These are phyloP conservation scores for Adansonia digitata DNA, from an alignment of 345 rosid species.

Conservation along the genomic window DNA sequence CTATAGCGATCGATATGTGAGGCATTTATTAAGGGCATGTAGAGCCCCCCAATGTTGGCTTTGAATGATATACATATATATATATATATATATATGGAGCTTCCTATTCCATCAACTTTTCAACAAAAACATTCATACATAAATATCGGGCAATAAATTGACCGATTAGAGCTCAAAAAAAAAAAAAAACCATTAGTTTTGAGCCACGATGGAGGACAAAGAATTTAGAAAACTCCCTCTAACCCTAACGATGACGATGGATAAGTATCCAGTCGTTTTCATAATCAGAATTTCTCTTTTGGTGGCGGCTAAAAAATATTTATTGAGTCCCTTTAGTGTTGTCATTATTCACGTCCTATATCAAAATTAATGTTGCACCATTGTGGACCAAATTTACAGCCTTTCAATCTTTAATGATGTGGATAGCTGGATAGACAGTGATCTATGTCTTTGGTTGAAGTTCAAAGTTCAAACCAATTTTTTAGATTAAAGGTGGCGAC, in stretches of 20 bases:
- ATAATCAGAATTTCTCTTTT: constrained; percentile 19
- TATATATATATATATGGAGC: not conserved
- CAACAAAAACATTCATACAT: constrained; percentile 4
- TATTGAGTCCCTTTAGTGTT: not conserved
- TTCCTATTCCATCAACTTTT: not conserved
- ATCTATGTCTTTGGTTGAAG: constrained; percentile 9
- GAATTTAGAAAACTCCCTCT: not conserved
- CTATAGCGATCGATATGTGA: no score
- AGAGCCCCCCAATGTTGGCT: not conserved
- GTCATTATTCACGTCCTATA: constrained; percentile 19
- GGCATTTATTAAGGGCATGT: no score
- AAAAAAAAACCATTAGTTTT: not conserved
- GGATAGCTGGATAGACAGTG: not conserved
- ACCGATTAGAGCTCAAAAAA: no score
- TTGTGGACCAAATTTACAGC: constrained; percentile 12
- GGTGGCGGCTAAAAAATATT: constrained; percentile 15
- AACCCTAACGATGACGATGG: not conserved
- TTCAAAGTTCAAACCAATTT: not conserved
- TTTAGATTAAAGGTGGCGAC: not conserved
- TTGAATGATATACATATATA: no score
- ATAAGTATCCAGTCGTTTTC: constrained; percentile 3
- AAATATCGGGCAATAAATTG: not conserved
- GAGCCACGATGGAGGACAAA: not conserved
- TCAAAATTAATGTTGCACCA: not conserved
- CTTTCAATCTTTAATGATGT: constrained; percentile 20